A percentile compares a stretch with the other conserved stretches of the same genome.
phyloP scores from a whole-genome alignment of 164 flowering plant genomes.

The Echeveria elegans region DNA sequence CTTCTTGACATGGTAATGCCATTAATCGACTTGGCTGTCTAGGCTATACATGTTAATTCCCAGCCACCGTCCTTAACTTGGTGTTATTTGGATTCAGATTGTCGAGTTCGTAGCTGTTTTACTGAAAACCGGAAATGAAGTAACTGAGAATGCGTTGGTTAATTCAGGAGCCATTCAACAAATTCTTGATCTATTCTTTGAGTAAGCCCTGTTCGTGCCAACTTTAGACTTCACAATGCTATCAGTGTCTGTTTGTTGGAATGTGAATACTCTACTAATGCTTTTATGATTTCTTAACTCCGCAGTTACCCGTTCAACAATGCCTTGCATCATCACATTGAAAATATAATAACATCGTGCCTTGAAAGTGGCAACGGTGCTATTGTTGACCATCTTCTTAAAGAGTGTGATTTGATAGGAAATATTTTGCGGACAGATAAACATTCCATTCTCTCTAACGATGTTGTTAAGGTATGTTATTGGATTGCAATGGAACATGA shows the following conservation, averaged over 20 bases:
- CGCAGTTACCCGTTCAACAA: slow-evolving; percentile 92
- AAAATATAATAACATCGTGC: slow-evolving; percentile 77
- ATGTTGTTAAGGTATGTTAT: slow-evolving; percentile 36
- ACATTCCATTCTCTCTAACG: slow-evolving; percentile 41
- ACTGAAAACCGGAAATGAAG: slow-evolving; percentile 57
- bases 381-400: slow-evolving; percentile 61
- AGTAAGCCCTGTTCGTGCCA: slow-evolving; percentile 36
- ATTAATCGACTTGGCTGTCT: background rate
- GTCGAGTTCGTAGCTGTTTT: slow-evolving; percentile 81
- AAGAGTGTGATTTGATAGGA: slow-evolving; percentile 59
- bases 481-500: slow-evolving; percentile 3
- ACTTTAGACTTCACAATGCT: background rate
- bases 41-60: background rate
- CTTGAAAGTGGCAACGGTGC: slow-evolving; percentile 59
- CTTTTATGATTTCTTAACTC: background rate
- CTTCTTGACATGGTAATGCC: background rate
- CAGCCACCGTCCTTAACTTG: background rate
- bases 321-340: slow-evolving; percentile 86
- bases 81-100: slow-evolving; percentile 33
- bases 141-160: slow-evolving; percentile 66
- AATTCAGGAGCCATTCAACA: slow-evolving; percentile 62
- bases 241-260: background rate
- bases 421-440: slow-evolving; percentile 58
- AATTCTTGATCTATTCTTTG: slow-evolving; percentile 69
- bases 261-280: background rate